phyloP scores from a whole-genome alignment of 176 grass and related monocot species.

The Tillandsia leiboldiana region DNA sequence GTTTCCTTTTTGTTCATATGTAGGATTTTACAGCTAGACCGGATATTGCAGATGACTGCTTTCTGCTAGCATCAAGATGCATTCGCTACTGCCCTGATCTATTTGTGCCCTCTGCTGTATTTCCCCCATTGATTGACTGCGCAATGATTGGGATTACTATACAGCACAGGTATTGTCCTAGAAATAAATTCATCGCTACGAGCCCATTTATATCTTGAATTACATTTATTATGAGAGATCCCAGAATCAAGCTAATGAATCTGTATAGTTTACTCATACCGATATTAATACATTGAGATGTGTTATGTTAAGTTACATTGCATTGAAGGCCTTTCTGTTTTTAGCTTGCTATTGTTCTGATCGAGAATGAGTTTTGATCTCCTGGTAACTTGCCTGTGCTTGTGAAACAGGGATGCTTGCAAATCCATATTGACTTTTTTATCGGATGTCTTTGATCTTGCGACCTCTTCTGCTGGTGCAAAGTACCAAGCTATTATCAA shows the following conservation, averaged over 20 bases:
- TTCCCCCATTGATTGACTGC: conserved; percentile 76
- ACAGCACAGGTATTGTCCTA: conserved; percentile 65
- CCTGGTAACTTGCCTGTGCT: conserved; percentile 12
- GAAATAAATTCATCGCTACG: background rate
- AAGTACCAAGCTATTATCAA: conserved; percentile 64
- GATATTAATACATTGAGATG: too few relatives aligned
- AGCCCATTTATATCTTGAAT: background rate
- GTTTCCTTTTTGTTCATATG: conserved; percentile 16
- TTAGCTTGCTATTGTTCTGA: too few relatives aligned
- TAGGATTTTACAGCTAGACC: conserved; percentile 99
- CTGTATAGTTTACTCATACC: too few relatives aligned
- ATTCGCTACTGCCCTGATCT: conserved; percentile 88
- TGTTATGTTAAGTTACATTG: too few relatives aligned
- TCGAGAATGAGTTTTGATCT: conserved; percentile 8
- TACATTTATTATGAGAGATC: too few relatives aligned
- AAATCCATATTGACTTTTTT: conserved; percentile 92
- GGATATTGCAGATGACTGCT: conserved; percentile 98
- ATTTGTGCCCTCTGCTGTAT: conserved; percentile 67
- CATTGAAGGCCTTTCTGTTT: too few relatives aligned
- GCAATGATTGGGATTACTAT: conserved; percentile 93
- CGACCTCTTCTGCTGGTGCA: conserved; percentile 52
- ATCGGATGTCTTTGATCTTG: conserved; percentile 77
- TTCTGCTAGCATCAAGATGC: conserved; percentile 90
- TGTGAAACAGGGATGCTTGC: conserved; percentile 69
- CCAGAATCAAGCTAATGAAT: too few relatives aligned